Evolutionary conservation across 2,329 filamentous ascomycete genomes (phyloP).

Genomic region (Trichoderma endophyticum): DNA sequence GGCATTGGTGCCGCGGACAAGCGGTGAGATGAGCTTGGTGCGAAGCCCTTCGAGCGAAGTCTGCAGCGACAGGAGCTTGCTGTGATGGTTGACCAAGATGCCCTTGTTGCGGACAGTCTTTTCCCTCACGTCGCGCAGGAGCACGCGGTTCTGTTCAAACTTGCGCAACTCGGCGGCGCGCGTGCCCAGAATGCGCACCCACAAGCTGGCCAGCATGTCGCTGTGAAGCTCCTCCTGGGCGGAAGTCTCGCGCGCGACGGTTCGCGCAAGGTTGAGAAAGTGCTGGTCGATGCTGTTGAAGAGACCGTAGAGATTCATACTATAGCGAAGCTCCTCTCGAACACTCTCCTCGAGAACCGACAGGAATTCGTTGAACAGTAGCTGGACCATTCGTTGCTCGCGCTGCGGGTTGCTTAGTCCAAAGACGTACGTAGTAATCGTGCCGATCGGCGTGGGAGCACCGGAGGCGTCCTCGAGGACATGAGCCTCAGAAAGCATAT

Average conservation of each 20-base stretch:
- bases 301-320: slow-evolving; percentile 76
- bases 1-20: slow-evolving; percentile 67
- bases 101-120: slow-evolving; percentile 86
- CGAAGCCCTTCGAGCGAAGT: slow-evolving; percentile 82
- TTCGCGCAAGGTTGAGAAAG: slow-evolving; percentile 83
- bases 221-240: slow-evolving; percentile 76
- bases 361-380: slow-evolving; percentile 82
- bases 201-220: slow-evolving; percentile 78
- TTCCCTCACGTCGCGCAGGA: slow-evolving; percentile 74
- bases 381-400: slow-evolving; percentile 74
- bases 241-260: slow-evolving; percentile 78
- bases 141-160: slow-evolving; percentile 82
- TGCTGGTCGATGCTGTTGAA: slow-evolving; percentile 90
- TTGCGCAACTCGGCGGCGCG: slow-evolving; percentile 75
- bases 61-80: slow-evolving; percentile 77
- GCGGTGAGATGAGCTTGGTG: slow-evolving; percentile 76
- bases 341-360: slow-evolving; percentile 86
- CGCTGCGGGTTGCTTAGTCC: slow-evolving; percentile 78
- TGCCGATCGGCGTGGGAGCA: slow-evolving; percentile 65
- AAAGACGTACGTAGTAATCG: slow-evolving; percentile 68
- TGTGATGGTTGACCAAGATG: slow-evolving; percentile 81
- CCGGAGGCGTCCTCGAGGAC: slow-evolving; percentile 54
- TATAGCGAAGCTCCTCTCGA: slow-evolving; percentile 76
- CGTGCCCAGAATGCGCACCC: slow-evolving; percentile 79
- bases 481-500: slow-evolving; percentile 63